These are phyloP conservation scores for Areca catechu DNA, from an alignment of 176 grass and related monocot genomes.

Conservation along the genomic window DNA sequence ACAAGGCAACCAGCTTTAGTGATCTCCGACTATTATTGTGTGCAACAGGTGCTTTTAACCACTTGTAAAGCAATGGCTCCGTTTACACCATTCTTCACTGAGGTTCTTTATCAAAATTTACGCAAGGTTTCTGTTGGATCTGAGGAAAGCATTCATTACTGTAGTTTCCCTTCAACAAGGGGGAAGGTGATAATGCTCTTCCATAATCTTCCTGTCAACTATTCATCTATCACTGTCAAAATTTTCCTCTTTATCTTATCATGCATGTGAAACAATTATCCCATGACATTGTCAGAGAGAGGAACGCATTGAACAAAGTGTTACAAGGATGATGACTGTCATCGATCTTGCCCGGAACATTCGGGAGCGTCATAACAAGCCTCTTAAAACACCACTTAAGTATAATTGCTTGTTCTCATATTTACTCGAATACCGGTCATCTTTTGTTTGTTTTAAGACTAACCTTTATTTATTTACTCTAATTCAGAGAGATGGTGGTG, in stretches of 20 bases:
- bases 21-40: constrained; percentile 18
- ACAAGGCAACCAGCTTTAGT: neutral
- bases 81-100: constrained; percentile 98
- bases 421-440: neutral
- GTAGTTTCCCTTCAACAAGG: constrained; percentile 73
- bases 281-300: constrained; percentile 54
- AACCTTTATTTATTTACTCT: constrained; percentile 13
- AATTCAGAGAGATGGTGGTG: constrained; percentile 83
- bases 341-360: constrained; percentile 97
- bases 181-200: constrained; percentile 48
- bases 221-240: neutral
- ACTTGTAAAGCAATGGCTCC: constrained; percentile 88
- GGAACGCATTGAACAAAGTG: constrained; percentile 94
- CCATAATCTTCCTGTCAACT: too few species aligned
- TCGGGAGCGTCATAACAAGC: constrained; percentile 81
- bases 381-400: constrained; percentile 97
- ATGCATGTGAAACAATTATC: constrained; percentile 8
- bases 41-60: constrained; percentile 73
- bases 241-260: constrained; percentile 1
- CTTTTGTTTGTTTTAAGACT: neutral
- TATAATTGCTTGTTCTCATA: constrained; percentile 24
- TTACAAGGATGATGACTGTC: constrained; percentile 93
- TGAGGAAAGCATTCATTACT: constrained; percentile 88
- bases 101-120: constrained; percentile 96
- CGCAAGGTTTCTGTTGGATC: constrained; percentile 61